Conservation (phyloP, 805 yeast genomes). For the Ogataea nitratoaversa region DNA sequence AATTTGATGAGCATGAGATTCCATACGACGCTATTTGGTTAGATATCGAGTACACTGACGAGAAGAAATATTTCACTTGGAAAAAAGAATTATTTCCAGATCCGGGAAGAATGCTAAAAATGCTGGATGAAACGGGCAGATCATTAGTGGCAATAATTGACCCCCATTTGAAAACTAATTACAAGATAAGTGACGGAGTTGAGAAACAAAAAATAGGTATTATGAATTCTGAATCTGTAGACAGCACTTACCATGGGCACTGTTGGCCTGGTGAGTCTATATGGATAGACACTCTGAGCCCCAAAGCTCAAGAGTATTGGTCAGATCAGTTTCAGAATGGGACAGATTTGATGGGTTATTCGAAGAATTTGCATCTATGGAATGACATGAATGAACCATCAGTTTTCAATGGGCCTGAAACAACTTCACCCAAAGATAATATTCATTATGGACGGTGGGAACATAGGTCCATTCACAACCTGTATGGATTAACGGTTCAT, state of each 20-base stretch:
- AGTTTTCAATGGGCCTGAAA: constrained; percentile 91
- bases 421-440: constrained; percentile 78
- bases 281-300: constrained; percentile 86
- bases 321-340: constrained; percentile 43
- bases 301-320: constrained; percentile 62
- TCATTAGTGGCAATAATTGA: constrained; percentile 83
- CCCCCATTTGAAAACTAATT: constrained; percentile 80
- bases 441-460: constrained; percentile 80
- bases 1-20: constrained; percentile 68
- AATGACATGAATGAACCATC: constrained; percentile 99
- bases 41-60: constrained; percentile 87
- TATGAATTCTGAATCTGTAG: constrained; percentile 36
- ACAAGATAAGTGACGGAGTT: constrained; percentile 56
- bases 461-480: constrained; percentile 86
- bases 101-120: constrained; percentile 62
- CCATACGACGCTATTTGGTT: constrained; percentile 95
- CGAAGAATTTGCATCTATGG: constrained; percentile 80
- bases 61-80: constrained; percentile 92
- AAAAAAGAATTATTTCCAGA: constrained; percentile 66
- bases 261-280: constrained; percentile 98
- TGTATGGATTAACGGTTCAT: constrained; percentile 76
- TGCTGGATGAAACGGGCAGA: constrained; percentile 68
- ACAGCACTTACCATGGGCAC: constrained; percentile 63
- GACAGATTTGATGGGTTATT: constrained; percentile 39
- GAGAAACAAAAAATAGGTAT: constrained; percentile 40